Percentiles rank a stretch among this genome's conserved stretches.
Evolutionary conservation across 768 basidiomycete species (phyloP).

Genomic region (Trametes gibbosa): DNA sequence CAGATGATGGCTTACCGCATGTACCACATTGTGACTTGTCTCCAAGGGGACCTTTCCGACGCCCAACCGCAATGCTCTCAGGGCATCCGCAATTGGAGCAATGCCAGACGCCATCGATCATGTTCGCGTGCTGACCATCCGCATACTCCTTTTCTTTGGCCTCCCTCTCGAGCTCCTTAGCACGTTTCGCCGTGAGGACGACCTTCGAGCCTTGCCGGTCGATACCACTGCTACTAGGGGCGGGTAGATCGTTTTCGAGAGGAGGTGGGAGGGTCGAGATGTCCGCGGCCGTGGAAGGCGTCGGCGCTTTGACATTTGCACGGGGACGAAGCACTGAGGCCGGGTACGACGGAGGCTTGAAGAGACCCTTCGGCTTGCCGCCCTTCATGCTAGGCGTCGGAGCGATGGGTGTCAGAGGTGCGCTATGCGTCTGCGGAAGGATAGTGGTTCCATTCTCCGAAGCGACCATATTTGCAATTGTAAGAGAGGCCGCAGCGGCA

Average conservation of each 20-base stretch:
- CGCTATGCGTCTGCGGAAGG: slow-evolving; percentile 42
- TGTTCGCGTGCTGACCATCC: slow-evolving; percentile 78
- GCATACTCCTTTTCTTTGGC: slow-evolving; percentile 83
- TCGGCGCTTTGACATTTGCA: slow-evolving; percentile 58
- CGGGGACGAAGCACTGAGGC: slow-evolving; percentile 54
- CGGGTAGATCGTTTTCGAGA: slow-evolving; percentile 59
- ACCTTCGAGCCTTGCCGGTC: slow-evolving; percentile 49
- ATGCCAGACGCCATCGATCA: slow-evolving; percentile 87
- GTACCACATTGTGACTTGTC: slow-evolving; percentile 88
- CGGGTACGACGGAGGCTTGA: slow-evolving; percentile 68
- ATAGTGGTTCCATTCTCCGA: slow-evolving; percentile 79
- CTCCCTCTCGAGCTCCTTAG: slow-evolving; percentile 74
- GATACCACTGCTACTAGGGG: slow-evolving; percentile 33
- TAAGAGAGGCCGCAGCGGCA: slow-evolving; percentile 76
- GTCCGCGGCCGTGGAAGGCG: slow-evolving; percentile 67
- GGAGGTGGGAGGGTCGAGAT: slow-evolving; percentile 55
- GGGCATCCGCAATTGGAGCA: slow-evolving; percentile 95
- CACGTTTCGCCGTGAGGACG: slow-evolving; percentile 53
- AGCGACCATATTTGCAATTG: slow-evolving; percentile 91
- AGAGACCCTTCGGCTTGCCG: slow-evolving; percentile 67
- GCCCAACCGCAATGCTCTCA: slow-evolving; percentile 78
- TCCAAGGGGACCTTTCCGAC: slow-evolving; percentile 86
- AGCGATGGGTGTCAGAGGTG: slow-evolving; percentile 35
- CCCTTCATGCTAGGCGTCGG: slow-evolving; percentile 50
- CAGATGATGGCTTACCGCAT: slow-evolving; percentile 71